Conservation (phyloP, 805 yeast species). For the Metschnikowia noctiluminum region DNA sequence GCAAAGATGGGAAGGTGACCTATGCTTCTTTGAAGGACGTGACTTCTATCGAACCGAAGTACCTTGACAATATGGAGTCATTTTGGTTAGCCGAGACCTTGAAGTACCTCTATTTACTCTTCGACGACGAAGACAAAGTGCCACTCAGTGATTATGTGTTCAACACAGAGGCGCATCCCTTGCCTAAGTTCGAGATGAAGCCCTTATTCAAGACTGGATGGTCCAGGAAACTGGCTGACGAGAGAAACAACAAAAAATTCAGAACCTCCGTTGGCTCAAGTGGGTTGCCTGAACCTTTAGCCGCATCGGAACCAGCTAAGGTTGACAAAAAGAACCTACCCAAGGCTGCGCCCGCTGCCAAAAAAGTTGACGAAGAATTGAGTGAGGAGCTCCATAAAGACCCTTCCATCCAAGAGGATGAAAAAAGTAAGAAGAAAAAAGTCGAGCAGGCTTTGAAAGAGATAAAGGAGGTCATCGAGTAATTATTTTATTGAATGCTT, state of each 20-base stretch:
- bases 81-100: constrained; percentile 94
- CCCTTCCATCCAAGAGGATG: constrained; percentile 30
- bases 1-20: constrained; percentile 40
- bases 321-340: constrained; percentile 34
- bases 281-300: constrained; percentile 8
- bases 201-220: constrained; percentile 60
- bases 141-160: constrained; percentile 71
- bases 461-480: constrained; percentile 10
- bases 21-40: constrained; percentile 71
- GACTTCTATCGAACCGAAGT: constrained; percentile 48
- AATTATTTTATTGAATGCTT: not conserved
- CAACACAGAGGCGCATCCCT: constrained; percentile 92
- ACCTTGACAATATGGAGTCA: constrained; percentile 77
- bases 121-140: constrained; percentile 57
- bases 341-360: constrained; percentile 40
- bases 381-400: constrained; percentile 33
- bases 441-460: constrained; percentile 18
- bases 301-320: constrained; percentile 5
- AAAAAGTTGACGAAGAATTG: constrained; percentile 33
- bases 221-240: constrained; percentile 37
- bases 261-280: constrained; percentile 13
- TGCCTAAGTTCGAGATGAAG: constrained; percentile 64
- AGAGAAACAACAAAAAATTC: constrained; percentile 13
- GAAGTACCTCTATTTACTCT: constrained; percentile 55
- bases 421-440: constrained; percentile 27